A percentile compares a stretch with the other conserved stretches of the same genome.
These are phyloP conservation scores for Fusarium euwallaceae DNA, from an alignment of 2,329 filamentous ascomycete species.

Conservation along the genomic window DNA sequence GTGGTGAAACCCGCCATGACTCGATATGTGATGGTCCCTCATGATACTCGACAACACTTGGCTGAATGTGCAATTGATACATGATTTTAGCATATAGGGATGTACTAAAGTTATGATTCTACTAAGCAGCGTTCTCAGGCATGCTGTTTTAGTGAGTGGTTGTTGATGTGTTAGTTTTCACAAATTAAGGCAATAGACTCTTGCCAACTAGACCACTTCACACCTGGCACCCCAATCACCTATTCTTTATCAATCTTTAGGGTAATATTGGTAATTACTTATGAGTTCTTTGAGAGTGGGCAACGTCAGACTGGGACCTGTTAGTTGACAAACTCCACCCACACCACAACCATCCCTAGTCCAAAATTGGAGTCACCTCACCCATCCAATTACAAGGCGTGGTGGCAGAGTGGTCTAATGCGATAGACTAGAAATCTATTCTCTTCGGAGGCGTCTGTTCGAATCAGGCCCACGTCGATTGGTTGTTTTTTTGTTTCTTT, in stretches of 20 bases:
- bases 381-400: slow-evolving; percentile 28
- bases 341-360: background rate
- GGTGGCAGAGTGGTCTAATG: slow-evolving; percentile 40
- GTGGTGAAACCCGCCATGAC: background rate
- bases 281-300: background rate
- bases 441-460: slow-evolving; percentile 20
- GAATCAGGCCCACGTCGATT: slow-evolving; percentile 29
- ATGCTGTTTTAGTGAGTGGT: background rate
- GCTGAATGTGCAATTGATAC: background rate
- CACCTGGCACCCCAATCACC: background rate
- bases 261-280: background rate
- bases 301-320: background rate
- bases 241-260: background rate
- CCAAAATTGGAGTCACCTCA: background rate
- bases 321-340: background rate
- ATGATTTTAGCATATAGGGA: background rate
- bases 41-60: no score
- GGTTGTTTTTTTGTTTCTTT: background rate
- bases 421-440: slow-evolving; percentile 41
- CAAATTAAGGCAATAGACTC: background rate
- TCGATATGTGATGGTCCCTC: background rate
- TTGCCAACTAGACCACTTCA: background rate
- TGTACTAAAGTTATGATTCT: background rate
- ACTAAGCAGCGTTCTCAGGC: background rate
- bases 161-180: background rate